These are phyloP conservation scores for Paspalum notatum DNA, from an alignment of 176 grass and related monocot species.

Conservation along the genomic window DNA sequence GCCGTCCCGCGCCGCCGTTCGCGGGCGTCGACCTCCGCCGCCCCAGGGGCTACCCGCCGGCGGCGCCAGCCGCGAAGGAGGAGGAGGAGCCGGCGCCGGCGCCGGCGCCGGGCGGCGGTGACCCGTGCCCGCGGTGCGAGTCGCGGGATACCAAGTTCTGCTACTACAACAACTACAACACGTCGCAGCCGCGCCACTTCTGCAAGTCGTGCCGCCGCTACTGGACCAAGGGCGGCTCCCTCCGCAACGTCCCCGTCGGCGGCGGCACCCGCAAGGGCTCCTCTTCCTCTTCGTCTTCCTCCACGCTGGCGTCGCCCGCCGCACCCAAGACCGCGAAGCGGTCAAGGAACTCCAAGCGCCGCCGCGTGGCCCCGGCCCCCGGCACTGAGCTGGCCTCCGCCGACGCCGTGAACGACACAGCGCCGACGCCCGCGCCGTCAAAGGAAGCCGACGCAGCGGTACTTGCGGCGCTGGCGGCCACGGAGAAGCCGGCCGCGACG, in stretches of 20 bases:
- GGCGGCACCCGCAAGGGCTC: constrained; percentile 62
- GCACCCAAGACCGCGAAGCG: constrained; percentile 22
- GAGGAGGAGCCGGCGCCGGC: neutral
- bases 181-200: constrained; percentile 92
- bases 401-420: neutral
- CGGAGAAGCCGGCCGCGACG: neutral
- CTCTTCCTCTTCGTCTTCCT: neutral
- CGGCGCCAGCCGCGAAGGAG: neutral
- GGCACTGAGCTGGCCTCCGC: neutral
- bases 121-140: constrained; percentile 65
- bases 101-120: neutral
- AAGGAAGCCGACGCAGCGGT: neutral
- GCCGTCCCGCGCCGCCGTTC: constrained; percentile 42
- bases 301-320: neutral
- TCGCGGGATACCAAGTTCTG: constrained; percentile 95
- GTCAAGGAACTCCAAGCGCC: constrained; percentile 54
- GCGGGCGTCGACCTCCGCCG: constrained; percentile 58
- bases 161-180: constrained; percentile 98
- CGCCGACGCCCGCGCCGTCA: neutral
- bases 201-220: constrained; percentile 91
- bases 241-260: constrained; percentile 86
- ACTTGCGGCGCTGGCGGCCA: neutral
- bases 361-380: constrained; percentile 28
- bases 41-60: constrained; percentile 48
- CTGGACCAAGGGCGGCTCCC: constrained; percentile 87